phyloP scores from a whole-genome alignment of 2,329 filamentous ascomycete genomes.

The Trichoderma polysporum region DNA sequence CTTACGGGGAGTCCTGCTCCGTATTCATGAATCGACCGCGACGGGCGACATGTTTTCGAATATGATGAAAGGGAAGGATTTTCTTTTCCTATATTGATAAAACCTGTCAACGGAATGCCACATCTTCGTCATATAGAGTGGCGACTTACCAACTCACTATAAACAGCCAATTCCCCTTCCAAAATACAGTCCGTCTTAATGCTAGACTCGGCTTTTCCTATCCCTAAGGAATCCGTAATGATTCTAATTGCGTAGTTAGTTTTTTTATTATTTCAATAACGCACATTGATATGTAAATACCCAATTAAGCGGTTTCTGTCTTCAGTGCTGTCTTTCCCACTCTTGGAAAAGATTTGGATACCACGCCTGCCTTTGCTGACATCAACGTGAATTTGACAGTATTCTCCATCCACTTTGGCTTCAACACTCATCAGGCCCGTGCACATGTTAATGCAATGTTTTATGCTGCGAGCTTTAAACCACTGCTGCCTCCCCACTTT shows the following conservation, averaged over 20 bases:
- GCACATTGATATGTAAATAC: conserved; percentile 34
- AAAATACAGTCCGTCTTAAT: conserved; percentile 70
- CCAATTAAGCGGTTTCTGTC: conserved; percentile 64
- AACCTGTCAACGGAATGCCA: background rate
- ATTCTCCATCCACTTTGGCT: conserved; percentile 84
- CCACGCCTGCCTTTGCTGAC: conserved; percentile 51
- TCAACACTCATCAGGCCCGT: conserved; percentile 68
- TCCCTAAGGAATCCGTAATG: conserved; percentile 62
- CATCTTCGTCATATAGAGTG: too few species aligned
- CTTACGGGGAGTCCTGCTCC: conserved; percentile 66
- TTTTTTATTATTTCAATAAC: background rate
- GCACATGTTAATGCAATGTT: conserved; percentile 69
- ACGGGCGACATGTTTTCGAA: conserved; percentile 75
- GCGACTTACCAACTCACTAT: conserved; percentile 57
- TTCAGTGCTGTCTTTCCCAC: conserved; percentile 80
- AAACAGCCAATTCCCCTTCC: conserved; percentile 81
- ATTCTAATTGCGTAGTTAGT: conserved; percentile 38
- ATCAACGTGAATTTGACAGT: conserved; percentile 84
- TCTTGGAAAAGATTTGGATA: conserved; percentile 87
- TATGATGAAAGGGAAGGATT: conserved; percentile 76
- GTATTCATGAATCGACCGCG: conserved; percentile 70
- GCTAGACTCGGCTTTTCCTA: conserved; percentile 58
- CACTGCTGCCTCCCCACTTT: conserved; percentile 66
- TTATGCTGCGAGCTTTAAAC: conserved; percentile 67
- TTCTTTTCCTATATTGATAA: conserved; percentile 45